Percentiles rank a stretch among this genome's conserved stretches.
Conservation (phyloP, 257 asterid genomes). For the Jacaranda mimosifolia region DNA sequence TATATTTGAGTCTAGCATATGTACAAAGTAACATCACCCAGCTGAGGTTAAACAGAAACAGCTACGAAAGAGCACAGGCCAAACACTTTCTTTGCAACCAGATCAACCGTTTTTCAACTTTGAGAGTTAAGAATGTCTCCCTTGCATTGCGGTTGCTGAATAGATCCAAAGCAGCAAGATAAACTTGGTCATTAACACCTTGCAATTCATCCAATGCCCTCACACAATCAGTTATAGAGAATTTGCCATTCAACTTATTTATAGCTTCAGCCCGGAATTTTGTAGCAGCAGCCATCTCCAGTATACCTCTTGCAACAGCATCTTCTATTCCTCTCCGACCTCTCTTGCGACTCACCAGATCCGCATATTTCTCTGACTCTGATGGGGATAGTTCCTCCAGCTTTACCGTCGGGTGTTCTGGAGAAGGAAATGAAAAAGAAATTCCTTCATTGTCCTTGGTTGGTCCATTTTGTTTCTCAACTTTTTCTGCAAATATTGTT, state of each 20-base stretch:
- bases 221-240: slow-evolving; percentile 66
- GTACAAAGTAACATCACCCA: slow-evolving; percentile 34
- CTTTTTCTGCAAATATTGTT: slow-evolving; percentile 61
- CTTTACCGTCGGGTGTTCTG: slow-evolving; percentile 37
- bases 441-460: slow-evolving; percentile 45
- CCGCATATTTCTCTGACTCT: slow-evolving; percentile 63
- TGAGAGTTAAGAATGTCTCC: slow-evolving; percentile 76
- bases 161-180: slow-evolving; percentile 77
- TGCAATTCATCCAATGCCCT: slow-evolving; percentile 70
- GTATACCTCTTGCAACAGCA: slow-evolving; percentile 72
- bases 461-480: slow-evolving; percentile 46
- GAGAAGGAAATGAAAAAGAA: slow-evolving; percentile 38
- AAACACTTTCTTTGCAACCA: slow-evolving; percentile 71
- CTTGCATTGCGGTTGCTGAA: slow-evolving; percentile 65
- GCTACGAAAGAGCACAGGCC: slow-evolving; percentile 27
- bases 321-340: slow-evolving; percentile 74
- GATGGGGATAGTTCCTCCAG: slow-evolving; percentile 62
- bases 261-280: slow-evolving; percentile 68
- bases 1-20: slow-evolving; percentile 21
- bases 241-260: slow-evolving; percentile 52
- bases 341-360: slow-evolving; percentile 58
- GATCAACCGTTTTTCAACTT: slow-evolving; percentile 65
- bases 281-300: slow-evolving; percentile 84
- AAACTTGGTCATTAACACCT: slow-evolving; percentile 62
- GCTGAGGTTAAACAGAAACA: neutral